These are phyloP conservation scores for Trypanosoma mega DNA, from an alignment of 208 protist species.

Conservation along the genomic window DNA sequence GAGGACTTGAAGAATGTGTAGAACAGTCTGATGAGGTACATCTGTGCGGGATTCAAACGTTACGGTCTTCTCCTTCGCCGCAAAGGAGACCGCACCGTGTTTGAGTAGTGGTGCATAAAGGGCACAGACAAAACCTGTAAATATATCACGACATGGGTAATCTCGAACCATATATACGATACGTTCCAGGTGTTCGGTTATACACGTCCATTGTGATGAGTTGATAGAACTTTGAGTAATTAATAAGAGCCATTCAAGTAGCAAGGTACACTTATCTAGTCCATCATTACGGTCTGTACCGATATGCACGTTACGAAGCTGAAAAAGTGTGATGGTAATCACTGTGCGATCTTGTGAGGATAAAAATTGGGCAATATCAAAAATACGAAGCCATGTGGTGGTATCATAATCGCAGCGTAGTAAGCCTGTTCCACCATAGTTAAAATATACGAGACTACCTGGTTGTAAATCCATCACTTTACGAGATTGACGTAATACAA, in stretches of 20 bases:
- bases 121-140: constrained; percentile 44
- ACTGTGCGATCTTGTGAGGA: constrained; percentile 55
- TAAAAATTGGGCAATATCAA: constrained; percentile 42
- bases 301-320: constrained; percentile 43
- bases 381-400: constrained; percentile 56
- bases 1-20: constrained; percentile 51
- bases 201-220: constrained; percentile 53
- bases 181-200: constrained; percentile 41
- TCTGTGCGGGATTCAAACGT: constrained; percentile 49
- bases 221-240: constrained; percentile 47
- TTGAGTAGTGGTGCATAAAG: constrained; percentile 48
- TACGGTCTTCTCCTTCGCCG: constrained; percentile 42
- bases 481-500: not conserved
- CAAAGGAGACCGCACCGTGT: constrained; percentile 49
- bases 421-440: constrained; percentile 44
- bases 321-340: constrained; percentile 56
- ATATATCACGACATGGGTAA: constrained; percentile 39
- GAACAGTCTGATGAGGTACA: constrained; percentile 38
- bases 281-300: constrained; percentile 31
- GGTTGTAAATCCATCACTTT: not conserved
- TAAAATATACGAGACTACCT: constrained; percentile 43
- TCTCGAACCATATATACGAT: constrained; percentile 50
- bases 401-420: constrained; percentile 70
- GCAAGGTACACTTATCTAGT: constrained; percentile 59
- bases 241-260: constrained; percentile 59